Evolutionary conservation across 2,329 filamentous ascomycete species (phyloP).

Genomic region (Cladosporium halotolerans): DNA sequence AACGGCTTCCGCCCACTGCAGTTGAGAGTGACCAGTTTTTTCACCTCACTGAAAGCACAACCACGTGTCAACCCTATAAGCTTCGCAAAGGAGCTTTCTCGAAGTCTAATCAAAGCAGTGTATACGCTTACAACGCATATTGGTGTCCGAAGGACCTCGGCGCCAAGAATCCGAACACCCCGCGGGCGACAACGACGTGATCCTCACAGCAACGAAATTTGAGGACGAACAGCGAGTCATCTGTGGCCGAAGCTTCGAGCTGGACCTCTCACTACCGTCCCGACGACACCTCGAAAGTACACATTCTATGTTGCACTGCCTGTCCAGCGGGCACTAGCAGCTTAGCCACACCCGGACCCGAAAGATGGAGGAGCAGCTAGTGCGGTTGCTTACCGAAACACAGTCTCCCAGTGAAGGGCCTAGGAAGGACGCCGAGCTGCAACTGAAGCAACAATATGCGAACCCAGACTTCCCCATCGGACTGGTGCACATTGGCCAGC

Average conservation of each 20-base stretch:
- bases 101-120: too few species aligned
- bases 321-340: slow-evolving; percentile 9
- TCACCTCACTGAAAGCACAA: too few species aligned
- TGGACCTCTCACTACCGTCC: not conserved
- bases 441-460: slow-evolving; percentile 64
- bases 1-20: too few species aligned
- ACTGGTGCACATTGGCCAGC: slow-evolving; percentile 73
- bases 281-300: not conserved
- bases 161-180: slow-evolving; percentile 2
- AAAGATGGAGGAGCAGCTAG: slow-evolving; percentile 83
- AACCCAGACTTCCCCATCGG: slow-evolving; percentile 68
- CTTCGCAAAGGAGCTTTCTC: too few species aligned
- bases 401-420: slow-evolving; percentile 69
- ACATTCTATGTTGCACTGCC: slow-evolving; percentile 17
- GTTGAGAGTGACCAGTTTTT: too few species aligned
- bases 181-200: slow-evolving; percentile 5
- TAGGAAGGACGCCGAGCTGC: slow-evolving; percentile 79
- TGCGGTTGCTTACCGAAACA: slow-evolving; percentile 79
- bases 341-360: slow-evolving; percentile 23
- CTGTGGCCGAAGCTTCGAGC: not conserved
- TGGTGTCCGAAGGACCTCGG: not conserved
- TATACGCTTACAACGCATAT: too few species aligned
- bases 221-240: slow-evolving; percentile 6
- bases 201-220: slow-evolving; percentile 6
- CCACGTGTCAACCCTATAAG: too few species aligned